Base-by-base conservation (phyloP, 768 basidiomycete genomes). In the Suillus lakei region DNA sequence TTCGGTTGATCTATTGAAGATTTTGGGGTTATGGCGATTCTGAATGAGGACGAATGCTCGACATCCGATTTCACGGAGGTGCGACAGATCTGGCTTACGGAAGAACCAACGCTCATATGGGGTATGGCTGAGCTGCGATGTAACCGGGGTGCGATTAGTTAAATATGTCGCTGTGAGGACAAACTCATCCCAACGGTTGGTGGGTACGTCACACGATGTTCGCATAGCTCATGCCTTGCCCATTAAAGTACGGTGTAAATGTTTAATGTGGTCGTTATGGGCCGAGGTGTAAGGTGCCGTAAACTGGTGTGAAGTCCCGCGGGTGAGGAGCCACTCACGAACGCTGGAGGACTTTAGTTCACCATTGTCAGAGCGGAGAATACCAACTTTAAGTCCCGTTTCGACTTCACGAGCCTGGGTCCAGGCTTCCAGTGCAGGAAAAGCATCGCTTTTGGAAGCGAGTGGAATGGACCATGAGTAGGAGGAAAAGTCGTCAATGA, bases 241-340 rank as follows among this genome's bases (percentile, higher is more conserved):
- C 61, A 80, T 69, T 5, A 80, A 63, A 0, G 79, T 82, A 9
- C 71, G 68, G 61, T 83, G 80, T 43, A 77, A 60, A 0, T 76
- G 71, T 59, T 83, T 79, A 4, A 79, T 78, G 7, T 67, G 64
- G 4, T 81, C 78, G 63, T 77, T 82, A 15, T 81, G 76, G 0
- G 74, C 75, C n/a, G 78, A 81, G 9, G 78, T 81, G 66, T 82
- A 71, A 0, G 78, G 72, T 0, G 76, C 75, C 0, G 76, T 78
- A 60, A 61, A 70, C 26, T 72, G 54, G 10, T 70, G 66, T 1
- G 51, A 10, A 1, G 62, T 70, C 4, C 76, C 72, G 1, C 65
- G 41, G 0, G 41, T 41, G 13, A 54, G 60, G 7, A 69, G 64
- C 69, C 68, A 77, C 1, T 32, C 61, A 0, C 60, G 32, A 39